Evolutionary conservation across 257 asterid species (phyloP).

Genomic region (Primulina tabacum): DNA sequence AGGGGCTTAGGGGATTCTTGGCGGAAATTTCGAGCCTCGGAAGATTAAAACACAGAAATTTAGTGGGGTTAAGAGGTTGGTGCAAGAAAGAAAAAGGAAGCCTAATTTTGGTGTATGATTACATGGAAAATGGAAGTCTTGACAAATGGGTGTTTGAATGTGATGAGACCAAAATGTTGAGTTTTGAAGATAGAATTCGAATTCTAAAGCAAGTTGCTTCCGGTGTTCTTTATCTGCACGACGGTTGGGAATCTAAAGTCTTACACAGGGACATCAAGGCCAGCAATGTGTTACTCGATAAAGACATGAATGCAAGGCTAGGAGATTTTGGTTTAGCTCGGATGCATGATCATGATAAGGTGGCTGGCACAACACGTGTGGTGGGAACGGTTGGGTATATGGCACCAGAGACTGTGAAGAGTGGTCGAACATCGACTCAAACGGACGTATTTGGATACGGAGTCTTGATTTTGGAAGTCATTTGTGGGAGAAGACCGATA

Average conservation of each 20-base stretch:
- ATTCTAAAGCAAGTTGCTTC: conserved; percentile 61
- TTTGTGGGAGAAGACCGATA: conserved; percentile 56
- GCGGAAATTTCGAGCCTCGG: conserved; percentile 79
- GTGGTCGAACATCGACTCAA: conserved; percentile 55
- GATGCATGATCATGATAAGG: conserved; percentile 60
- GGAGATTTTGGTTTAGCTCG: conserved; percentile 77
- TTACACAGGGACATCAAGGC: conserved; percentile 73
- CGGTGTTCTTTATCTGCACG: conserved; percentile 54
- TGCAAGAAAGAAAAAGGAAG: conserved; percentile 69
- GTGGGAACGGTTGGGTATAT: conserved; percentile 72
- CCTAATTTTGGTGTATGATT: conserved; percentile 59
- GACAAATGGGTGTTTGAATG: conserved; percentile 49
- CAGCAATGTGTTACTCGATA: conserved; percentile 66
- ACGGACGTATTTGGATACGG: conserved; percentile 58
- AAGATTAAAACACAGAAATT: conserved; percentile 60
- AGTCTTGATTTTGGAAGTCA: conserved; percentile 53
- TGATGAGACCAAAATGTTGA: conserved; percentile 37
- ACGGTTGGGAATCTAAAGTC: conserved; percentile 70
- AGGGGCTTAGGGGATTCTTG: conserved; percentile 53
- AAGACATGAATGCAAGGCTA: conserved; percentile 58
- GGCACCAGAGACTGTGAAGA: conserved; percentile 57
- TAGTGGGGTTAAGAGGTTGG: conserved; percentile 76
- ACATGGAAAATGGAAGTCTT: conserved; percentile 75
- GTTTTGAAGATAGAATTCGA: conserved; percentile 44
- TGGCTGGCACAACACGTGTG: conserved; percentile 61